Percentiles rank a stretch among this genome's conserved stretches.
These are phyloP conservation scores for Begonia masoniana DNA, from an alignment of 306 rosid species.

Conservation along the genomic window DNA sequence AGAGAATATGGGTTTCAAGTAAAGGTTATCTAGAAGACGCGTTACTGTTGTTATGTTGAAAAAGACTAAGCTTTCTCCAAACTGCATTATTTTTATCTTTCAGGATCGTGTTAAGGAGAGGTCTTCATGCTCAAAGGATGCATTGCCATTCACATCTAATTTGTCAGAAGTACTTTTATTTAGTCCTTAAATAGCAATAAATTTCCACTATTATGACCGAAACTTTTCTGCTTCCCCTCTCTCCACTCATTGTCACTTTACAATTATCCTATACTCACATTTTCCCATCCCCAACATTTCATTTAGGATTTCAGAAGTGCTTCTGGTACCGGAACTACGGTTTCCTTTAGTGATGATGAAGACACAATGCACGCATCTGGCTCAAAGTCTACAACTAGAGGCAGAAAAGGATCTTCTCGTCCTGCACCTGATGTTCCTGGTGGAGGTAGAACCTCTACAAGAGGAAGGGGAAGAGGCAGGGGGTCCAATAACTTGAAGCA, in stretches of 20 bases:
- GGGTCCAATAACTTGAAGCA: slow-evolving; percentile 64
- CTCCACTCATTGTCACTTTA: too few relatives aligned
- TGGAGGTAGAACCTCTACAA: slow-evolving; percentile 32
- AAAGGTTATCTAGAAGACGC: too few relatives aligned
- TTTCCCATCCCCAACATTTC: slow-evolving; percentile 1
- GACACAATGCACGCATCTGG: slow-evolving; percentile 41
- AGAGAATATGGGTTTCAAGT: too few relatives aligned
- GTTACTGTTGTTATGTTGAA: too few relatives aligned
- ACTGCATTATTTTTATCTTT: neutral
- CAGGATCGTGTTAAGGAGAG: slow-evolving; percentile 89
- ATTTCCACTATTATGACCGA: too few relatives aligned
- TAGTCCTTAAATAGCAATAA: neutral
- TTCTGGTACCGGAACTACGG: slow-evolving; percentile 46
- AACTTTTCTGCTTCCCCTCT: too few relatives aligned
- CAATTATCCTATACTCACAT: neutral
- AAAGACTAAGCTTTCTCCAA: neutral
- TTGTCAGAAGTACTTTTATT: slow-evolving; percentile 38
- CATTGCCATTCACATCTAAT: slow-evolving; percentile 29
- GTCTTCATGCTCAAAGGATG: slow-evolving; percentile 37
- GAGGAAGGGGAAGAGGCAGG: slow-evolving; percentile 82
- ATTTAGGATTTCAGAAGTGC: slow-evolving; percentile 53
- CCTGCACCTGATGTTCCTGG: slow-evolving; percentile 25
- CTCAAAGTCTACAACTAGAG: slow-evolving; percentile 56
- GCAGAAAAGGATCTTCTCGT: slow-evolving; percentile 44
- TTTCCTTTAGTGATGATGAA: slow-evolving; percentile 88